phyloP scores from a whole-genome alignment of 192 early-diverging fungal genomes.

The Podila horticola region DNA sequence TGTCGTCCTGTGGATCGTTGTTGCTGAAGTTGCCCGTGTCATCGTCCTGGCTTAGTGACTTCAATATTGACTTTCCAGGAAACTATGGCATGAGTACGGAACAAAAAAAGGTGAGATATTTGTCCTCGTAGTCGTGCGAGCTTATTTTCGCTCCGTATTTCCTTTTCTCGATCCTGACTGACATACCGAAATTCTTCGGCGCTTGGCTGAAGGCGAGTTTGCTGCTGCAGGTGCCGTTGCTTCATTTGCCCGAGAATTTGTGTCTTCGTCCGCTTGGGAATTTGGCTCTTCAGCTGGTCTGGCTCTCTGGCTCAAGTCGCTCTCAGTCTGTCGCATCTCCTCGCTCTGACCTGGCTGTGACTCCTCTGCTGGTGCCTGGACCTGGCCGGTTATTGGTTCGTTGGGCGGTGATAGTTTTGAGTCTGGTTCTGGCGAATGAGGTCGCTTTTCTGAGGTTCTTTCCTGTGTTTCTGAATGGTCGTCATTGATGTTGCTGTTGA shows the following conservation, averaged over 20 bases:
- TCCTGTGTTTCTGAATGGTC: background rate
- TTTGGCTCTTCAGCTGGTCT: background rate
- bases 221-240: too few relatives aligned
- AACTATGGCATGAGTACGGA: constrained; percentile 7
- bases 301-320: background rate
- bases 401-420: background rate
- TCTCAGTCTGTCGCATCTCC: background rate
- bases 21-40: constrained; percentile 8
- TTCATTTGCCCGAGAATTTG: too few relatives aligned
- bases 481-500: background rate
- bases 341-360: background rate
- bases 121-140: background rate
- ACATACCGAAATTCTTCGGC: constrained; percentile 1
- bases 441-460: background rate
- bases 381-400: background rate
- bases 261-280: too few relatives aligned
- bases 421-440: background rate
- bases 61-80: constrained; percentile 45
- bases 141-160: background rate
- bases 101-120: background rate
- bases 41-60: constrained; percentile 16
- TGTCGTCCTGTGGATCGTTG: constrained; percentile 9
- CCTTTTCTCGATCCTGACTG: too few relatives aligned
- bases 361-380: background rate
- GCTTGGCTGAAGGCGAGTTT: background rate